A percentile compares a stretch with the other conserved stretches of the same genome.
phyloP scores from a whole-genome alignment of 1,139 yeast species.

The Saccharomycopsis crataegensis region DNA sequence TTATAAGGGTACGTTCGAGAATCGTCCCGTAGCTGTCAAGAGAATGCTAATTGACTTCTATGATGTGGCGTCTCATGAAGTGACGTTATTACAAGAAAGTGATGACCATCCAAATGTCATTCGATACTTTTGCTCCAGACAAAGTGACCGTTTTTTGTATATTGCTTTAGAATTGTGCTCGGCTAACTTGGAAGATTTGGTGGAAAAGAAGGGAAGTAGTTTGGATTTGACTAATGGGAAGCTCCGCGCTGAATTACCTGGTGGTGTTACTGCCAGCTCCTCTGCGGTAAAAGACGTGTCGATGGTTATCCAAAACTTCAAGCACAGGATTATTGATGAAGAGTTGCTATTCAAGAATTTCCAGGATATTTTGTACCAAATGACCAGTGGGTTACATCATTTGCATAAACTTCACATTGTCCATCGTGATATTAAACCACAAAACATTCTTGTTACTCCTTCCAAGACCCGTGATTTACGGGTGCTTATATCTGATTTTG shows the following conservation, averaged over 20 bases:
- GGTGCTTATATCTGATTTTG: slow-evolving; percentile 87
- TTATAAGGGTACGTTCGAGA: slow-evolving; percentile 81
- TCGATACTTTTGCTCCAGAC: slow-evolving; percentile 86
- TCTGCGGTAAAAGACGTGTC: no score
- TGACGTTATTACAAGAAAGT: slow-evolving; percentile 78
- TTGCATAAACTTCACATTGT: slow-evolving; percentile 87
- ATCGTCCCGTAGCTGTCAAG: slow-evolving; percentile 92
- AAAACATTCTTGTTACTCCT: slow-evolving; percentile 81
- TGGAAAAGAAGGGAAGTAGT: slow-evolving; percentile 34
- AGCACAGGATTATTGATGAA: slow-evolving; percentile 25
- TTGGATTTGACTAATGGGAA: no score
- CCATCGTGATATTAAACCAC: slow-evolving; percentile 94
- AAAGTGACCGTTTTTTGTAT: slow-evolving; percentile 78
- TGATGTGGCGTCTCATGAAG: slow-evolving; percentile 95
- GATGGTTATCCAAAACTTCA: slow-evolving; percentile 25
- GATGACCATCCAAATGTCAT: slow-evolving; percentile 96
- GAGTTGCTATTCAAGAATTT: slow-evolving; percentile 32
- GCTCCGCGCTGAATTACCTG: no score
- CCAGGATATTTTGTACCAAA: slow-evolving; percentile 60
- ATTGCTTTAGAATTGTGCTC: slow-evolving; percentile 90
- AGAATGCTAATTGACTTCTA: slow-evolving; percentile 89
- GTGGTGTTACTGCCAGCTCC: no score
- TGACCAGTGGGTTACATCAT: slow-evolving; percentile 80
- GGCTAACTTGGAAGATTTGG: slow-evolving; percentile 80
- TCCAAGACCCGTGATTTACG: slow-evolving; percentile 44